Evolutionary conservation across 2,329 filamentous ascomycete species (phyloP).

Genomic region (Sporothrix variecibatus): DNA sequence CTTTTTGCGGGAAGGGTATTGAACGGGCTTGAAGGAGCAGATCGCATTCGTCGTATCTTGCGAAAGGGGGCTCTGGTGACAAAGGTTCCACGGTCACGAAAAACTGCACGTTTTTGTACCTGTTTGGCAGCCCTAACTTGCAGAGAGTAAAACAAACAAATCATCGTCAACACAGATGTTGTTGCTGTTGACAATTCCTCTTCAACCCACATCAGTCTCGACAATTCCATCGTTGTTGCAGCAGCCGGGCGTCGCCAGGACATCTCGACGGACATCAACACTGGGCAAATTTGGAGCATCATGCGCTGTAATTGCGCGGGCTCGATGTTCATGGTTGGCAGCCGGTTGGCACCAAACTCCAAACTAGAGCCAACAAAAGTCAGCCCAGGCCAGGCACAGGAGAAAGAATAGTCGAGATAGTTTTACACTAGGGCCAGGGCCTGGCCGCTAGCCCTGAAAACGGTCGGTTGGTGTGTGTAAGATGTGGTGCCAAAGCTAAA

Average conservation of each 20-base stretch:
- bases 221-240: background rate
- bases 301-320: conserved; percentile 14
- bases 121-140: background rate
- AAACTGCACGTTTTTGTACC: background rate
- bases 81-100: background rate
- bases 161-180: background rate
- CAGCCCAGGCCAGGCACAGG: conserved; percentile 14
- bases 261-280: background rate
- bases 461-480: background rate
- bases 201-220: background rate
- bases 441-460: background rate
- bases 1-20: background rate
- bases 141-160: background rate
- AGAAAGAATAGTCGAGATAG: background rate
- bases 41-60: conserved; percentile 11
- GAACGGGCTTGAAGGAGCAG: conserved; percentile 11
- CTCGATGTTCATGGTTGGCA: background rate
- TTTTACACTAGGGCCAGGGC: background rate
- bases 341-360: background rate
- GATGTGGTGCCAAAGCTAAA: conserved; percentile 5
- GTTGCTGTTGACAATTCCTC: background rate
- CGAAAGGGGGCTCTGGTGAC: background rate
- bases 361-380: conserved; percentile 2
- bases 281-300: conserved; percentile 19
- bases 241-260: conserved; percentile 21